Evolutionary conservation across 148 eudicot genomes (phyloP), one percentile per base, ranked within the genome.

Genomic region (Persicaria maculosa): DNA sequence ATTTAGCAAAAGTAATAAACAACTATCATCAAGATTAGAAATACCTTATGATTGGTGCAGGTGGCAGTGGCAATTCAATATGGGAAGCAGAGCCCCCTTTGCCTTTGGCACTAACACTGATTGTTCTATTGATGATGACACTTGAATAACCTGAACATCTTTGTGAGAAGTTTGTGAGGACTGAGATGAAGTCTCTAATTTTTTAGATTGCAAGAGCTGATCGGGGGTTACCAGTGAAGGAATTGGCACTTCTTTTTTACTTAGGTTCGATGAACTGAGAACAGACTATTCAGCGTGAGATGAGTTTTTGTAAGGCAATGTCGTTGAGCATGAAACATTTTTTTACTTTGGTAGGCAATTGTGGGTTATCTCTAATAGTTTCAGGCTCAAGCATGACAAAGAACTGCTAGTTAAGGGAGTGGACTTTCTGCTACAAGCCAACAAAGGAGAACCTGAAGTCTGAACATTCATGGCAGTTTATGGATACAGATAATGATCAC

Each of bases 61-160:
- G n/a, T n/a, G n/a, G n/a, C n/a, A 89, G n/a, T n/a, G n/a, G n/a
- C n/a, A n/a, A n/a, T n/a, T n/a, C 81, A 92, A 79, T 74, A 90
- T 76, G n/a, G 97, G 96, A 68, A 93, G 96, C 77, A 83, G 89
- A 77, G 89, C 84, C 82, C 88, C 93, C 6, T n/a, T n/a, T n/a
- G n/a, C n/a, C n/a, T 81, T 76, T 11, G 57, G 50, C 55, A 58
- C 81, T 62, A 86, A 76, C 4, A 44, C 79, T 12, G 81, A 74
- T 10, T 78, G 64, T 76, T 83, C 79, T 44, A n/a, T n/a, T n/a
- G n/a, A n/a, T n/a, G n/a, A n/a, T n/a, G n/a, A n/a, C n/a, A n/a
- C n/a, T n/a, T n/a, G n/a, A n/a, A n/a, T n/a, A n/a, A n/a, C n/a
- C n/a, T n/a, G n/a, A n/a, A n/a, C n/a, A n/a, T n/a, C n/a, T 78